phyloP scores from a whole-genome alignment of 2,329 filamentous ascomycete species.

The Hymenoscyphus fraxineus region DNA sequence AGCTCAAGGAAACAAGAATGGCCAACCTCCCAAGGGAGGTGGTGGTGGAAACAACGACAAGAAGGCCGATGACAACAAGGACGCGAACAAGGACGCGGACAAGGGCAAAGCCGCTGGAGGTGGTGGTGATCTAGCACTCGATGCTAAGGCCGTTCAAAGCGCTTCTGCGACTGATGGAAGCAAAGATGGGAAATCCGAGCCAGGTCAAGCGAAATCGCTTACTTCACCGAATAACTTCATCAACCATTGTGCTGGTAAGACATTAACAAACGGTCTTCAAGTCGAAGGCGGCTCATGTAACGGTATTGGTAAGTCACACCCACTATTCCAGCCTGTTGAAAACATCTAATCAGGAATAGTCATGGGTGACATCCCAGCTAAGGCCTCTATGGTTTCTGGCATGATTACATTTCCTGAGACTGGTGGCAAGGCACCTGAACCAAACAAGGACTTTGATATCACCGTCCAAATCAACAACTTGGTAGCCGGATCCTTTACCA shows the following conservation, averaged over 20 bases:
- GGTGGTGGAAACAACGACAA: constrained; percentile 10
- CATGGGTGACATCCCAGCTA: constrained; percentile 36
- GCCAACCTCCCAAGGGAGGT: no score
- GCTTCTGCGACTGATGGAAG: constrained; percentile 30
- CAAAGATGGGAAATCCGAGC: constrained; percentile 19
- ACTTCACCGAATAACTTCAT: constrained; percentile 32
- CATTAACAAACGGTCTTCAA: constrained; percentile 57
- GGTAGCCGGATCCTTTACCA: constrained; percentile 39
- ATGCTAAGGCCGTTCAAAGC: constrained; percentile 28
- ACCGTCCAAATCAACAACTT: constrained; percentile 36
- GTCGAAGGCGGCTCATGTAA: constrained; percentile 58
- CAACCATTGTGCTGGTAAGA: constrained; percentile 34
- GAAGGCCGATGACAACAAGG: constrained; percentile 13
- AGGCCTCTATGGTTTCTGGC: constrained; percentile 33
- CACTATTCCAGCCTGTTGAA: background rate
- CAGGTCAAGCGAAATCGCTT: constrained; percentile 21
- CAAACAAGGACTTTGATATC: constrained; percentile 35
- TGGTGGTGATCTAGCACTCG: constrained; percentile 12
- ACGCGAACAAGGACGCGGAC: background rate
- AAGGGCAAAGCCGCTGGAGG: constrained; percentile 10
- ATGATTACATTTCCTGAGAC: constrained; percentile 31
- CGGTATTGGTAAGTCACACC: constrained; percentile 25
- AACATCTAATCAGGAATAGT: constrained; percentile 18
- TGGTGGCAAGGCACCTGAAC: constrained; percentile 20
- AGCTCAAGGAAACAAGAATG: constrained; percentile 11